Percentiles rank a stretch among this genome's conserved stretches.
Conservation (phyloP, 768 basidiomycete species). For the Sutorius australiensis region DNA sequence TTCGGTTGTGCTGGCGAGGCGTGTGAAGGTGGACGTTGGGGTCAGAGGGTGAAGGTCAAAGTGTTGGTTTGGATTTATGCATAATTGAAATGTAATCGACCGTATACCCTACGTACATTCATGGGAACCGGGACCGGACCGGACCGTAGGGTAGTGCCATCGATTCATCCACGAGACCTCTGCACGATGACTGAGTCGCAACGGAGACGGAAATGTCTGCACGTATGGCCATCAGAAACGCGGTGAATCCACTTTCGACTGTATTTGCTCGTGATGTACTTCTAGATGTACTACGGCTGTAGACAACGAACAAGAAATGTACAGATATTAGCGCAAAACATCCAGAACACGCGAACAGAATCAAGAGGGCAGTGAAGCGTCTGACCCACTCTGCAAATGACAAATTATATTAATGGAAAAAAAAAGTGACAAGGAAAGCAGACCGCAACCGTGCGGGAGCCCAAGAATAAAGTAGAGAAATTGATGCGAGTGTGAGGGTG, state of each 20-base stretch:
- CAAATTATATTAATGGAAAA: conserved; percentile 4
- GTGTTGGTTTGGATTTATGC: not conserved
- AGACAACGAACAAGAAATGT: conserved; percentile 16
- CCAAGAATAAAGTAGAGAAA: conserved; percentile 1
- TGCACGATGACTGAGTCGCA: too few relatives aligned
- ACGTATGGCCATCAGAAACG: not conserved
- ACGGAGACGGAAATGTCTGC: too few relatives aligned
- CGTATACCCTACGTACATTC: not conserved
- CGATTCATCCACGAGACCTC: too few relatives aligned
- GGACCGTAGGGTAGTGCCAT: too few relatives aligned
- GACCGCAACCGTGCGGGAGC: conserved; percentile 13
- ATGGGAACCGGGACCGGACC: too few relatives aligned
- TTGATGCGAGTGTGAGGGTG: conserved; percentile 12
- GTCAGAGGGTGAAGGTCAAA: too few relatives aligned
- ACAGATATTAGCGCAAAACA: conserved; percentile 31
- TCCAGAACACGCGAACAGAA: conserved; percentile 22
- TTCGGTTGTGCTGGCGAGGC: not conserved
- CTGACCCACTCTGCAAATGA: conserved; percentile 6
- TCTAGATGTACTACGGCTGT: not conserved
- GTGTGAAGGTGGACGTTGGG: too few relatives aligned
- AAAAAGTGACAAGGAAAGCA: not conserved
- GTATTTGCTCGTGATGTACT: not conserved
- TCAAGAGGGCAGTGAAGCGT: conserved; percentile 19
- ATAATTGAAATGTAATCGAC: not conserved
- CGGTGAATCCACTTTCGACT: not conserved